Conservation (phyloP, 495 filamentous ascomycete species). For the Neurospora sp. region DNA sequence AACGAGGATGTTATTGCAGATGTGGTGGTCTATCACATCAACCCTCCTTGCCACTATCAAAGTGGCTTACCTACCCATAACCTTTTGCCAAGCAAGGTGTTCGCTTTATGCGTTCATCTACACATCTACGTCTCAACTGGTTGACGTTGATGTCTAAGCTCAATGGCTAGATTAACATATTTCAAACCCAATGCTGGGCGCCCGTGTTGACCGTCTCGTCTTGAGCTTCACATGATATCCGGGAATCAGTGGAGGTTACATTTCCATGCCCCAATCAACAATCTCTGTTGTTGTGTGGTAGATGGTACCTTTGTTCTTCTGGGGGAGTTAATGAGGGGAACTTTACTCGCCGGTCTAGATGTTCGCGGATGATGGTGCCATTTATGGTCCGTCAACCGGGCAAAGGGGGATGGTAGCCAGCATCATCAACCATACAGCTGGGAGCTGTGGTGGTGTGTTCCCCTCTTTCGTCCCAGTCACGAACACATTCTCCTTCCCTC, state of each 20-base stretch:
- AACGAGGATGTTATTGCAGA: too few relatives aligned
- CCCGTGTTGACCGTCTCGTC: slow-evolving; percentile 36
- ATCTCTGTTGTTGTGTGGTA: neutral
- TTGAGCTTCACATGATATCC: slow-evolving; percentile 32
- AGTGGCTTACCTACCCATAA: neutral
- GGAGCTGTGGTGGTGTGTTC: neutral
- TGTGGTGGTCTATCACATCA: too few relatives aligned
- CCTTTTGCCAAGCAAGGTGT: neutral
- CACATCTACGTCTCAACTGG: neutral
- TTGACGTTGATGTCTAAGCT: slow-evolving; percentile 33
- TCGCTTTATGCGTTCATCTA: neutral
- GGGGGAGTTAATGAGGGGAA: neutral
- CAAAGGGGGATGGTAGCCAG: neutral
- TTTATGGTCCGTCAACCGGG: neutral
- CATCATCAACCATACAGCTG: neutral
- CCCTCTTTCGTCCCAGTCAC: neutral
- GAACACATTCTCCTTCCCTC: too few relatives aligned
- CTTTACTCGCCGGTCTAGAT: neutral
- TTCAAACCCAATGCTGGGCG: slow-evolving; percentile 38
- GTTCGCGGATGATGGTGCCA: neutral
- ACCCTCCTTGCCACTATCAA: too few relatives aligned
- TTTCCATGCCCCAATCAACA: neutral
- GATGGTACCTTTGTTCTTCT: neutral
- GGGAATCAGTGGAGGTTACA: slow-evolving; percentile 45
- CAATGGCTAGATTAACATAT: slow-evolving; percentile 28